Base-by-base conservation (phyloP, 2,329 filamentous ascomycete genomes). In the Aspergillus hiratsukae region DNA sequence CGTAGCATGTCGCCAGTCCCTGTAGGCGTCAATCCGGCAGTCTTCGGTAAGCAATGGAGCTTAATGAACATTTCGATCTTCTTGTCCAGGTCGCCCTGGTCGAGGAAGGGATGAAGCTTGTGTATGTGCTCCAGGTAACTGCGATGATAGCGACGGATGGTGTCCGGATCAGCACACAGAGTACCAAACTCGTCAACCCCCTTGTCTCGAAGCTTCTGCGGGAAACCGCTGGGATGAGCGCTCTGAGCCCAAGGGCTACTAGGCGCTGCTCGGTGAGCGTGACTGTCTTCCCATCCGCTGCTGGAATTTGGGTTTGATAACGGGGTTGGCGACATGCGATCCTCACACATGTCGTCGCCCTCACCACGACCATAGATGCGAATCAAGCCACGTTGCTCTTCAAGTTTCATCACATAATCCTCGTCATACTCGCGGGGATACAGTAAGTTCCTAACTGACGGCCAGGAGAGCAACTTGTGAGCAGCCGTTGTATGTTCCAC, bases 401-500 rank as follows among this genome's bases (percentile, higher is more conserved):
- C 91, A 52, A 86, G 79, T 28, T 85, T 81, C 71, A 94, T 88
- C 0, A 91, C 90, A 69, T 91, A 95, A 37, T 82, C 75, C 61
- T 88, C 83, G 55, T 84, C 83, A 27, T 86, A 80, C 52, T 81
- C 80, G 31, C 79, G 77, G 65, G 78, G 63, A 56, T 73, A 54
- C 31, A 90, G 85, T 68, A 97, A 69, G 60, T 81, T 75, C 68
- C 80, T 75, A 54, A 94, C 90, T 0, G 86, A 81, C 0, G 82
- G 82, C 86, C 88, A 91, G 49, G 83, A 80, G 29, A 97, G 77
- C 19, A 97, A 78, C 60, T 91, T 84, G 51, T 94, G 90, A 1
- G 91, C 91, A 17, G 91, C 85, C 0, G 92, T 97, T 0, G 90
- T 95, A 68, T 97, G 93, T 63, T 96, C 90, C 27, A 87, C 83